Conservation (phyloP, 2,329 filamentous ascomycete species). For the Neoscytalidium dimidiatum region DNA sequence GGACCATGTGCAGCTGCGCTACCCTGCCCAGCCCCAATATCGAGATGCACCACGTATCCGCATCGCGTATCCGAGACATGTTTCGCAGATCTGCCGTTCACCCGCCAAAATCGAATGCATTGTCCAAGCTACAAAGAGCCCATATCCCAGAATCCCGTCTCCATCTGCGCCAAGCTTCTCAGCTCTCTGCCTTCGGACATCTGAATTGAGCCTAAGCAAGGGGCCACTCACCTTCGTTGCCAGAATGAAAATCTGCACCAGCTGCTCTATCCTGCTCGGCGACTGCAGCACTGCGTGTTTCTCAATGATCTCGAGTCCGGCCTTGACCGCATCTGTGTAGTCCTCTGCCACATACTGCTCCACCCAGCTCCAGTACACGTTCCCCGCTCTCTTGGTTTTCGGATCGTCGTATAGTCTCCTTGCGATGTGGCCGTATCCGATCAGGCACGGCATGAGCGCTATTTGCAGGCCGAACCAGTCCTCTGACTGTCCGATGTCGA, state of each 20-base stretch:
- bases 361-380: constrained; percentile 88
- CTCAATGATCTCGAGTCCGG: constrained; percentile 74
- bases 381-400: constrained; percentile 62
- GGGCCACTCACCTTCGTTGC: constrained; percentile 68
- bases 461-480: constrained; percentile 88
- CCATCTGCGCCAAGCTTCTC: constrained; percentile 55
- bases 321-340: constrained; percentile 70
- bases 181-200: constrained; percentile 18
- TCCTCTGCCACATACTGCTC: constrained; percentile 83
- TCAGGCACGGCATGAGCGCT: constrained; percentile 79
- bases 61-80: not conserved
- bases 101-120: not conserved
- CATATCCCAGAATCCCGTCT: constrained; percentile 77
- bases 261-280: constrained; percentile 73
- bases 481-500: constrained; percentile 84
- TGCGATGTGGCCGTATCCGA: constrained; percentile 86
- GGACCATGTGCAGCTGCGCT: no score
- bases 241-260: constrained; percentile 81
- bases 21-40: no score
- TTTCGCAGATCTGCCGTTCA: not conserved
- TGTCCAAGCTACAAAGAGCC: constrained; percentile 41
- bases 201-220: not conserved
- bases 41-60: not conserved
- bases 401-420: constrained; percentile 66
- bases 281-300: constrained; percentile 72